These are phyloP conservation scores for Penicillium psychrosexuale DNA, from an alignment of 2,329 filamentous ascomycete species.

Conservation along the genomic window DNA sequence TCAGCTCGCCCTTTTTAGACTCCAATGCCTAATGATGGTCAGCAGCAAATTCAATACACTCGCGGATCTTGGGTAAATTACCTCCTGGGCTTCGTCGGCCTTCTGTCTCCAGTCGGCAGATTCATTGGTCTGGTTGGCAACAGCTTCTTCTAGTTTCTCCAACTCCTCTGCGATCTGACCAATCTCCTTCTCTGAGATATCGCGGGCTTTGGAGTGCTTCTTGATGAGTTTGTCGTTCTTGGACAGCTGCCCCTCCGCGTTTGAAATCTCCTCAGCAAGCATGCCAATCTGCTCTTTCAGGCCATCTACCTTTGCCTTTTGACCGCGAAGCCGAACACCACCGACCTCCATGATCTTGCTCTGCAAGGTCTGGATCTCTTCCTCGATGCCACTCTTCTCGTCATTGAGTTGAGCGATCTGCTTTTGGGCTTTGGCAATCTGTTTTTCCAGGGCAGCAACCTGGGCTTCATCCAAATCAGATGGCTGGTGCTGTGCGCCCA, in stretches of 20 bases:
- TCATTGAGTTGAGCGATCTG: conserved; percentile 76
- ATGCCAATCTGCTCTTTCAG: conserved; percentile 81
- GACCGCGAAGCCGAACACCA: conserved; percentile 83
- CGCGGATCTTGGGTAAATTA: conserved; percentile 24
- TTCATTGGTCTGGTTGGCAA: conserved; percentile 71
- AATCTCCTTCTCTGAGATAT: conserved; percentile 75
- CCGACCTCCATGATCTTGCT: conserved; percentile 98
- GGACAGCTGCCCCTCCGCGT: conserved; percentile 79
- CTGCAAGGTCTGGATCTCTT: conserved; percentile 87
- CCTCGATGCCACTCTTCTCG: conserved; percentile 86
- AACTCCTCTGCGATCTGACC: conserved; percentile 68
- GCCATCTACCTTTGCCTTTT: conserved; percentile 86
- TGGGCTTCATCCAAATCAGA: conserved; percentile 77
- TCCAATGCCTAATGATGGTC: conserved; percentile 57
- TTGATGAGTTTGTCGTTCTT: conserved; percentile 90
- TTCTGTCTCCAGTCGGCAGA: conserved; percentile 68
- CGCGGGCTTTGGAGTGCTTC: conserved; percentile 81
- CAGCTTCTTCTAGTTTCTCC: conserved; percentile 73
- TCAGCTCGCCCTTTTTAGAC: conserved; percentile 75
- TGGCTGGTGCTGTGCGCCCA: conserved; percentile 75
- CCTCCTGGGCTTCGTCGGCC: conserved; percentile 76
- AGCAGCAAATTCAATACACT: conserved; percentile 17
- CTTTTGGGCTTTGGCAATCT: conserved; percentile 64
- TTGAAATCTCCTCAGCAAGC: conserved; percentile 76
- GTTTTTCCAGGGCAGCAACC: conserved; percentile 69